These are phyloP conservation scores for Hypoxylon lienhwacheense DNA, from an alignment of 495 filamentous ascomycete genomes.

Conservation along the genomic window DNA sequence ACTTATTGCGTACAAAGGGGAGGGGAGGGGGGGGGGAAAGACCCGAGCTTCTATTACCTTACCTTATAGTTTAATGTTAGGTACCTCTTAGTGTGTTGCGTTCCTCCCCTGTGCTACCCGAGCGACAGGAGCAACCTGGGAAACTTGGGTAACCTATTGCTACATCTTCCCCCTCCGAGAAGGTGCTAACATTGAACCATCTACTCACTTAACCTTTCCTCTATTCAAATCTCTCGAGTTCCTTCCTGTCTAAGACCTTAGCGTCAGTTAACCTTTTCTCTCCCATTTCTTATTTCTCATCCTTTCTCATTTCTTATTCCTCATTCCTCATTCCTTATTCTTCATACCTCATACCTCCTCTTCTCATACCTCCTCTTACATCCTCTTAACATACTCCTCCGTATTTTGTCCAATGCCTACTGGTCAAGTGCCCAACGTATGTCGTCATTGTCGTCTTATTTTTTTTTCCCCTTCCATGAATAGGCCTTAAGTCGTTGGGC, in stretches of 20 bases:
- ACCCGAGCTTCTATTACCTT: too few relatives aligned
- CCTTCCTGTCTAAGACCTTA: neutral
- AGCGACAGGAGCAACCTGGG: neutral
- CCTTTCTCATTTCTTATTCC: neutral
- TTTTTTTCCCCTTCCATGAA: neutral
- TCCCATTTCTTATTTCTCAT: neutral
- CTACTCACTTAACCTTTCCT: neutral
- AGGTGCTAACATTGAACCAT: too few relatives aligned
- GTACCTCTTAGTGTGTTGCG: neutral
- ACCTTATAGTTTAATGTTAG: neutral
- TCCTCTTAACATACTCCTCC: neutral
- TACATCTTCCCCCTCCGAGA: neutral
- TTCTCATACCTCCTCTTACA: neutral
- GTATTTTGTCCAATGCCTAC: slow-evolving; percentile 1
- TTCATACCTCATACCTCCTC: neutral
- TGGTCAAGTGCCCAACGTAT: slow-evolving; percentile 19
- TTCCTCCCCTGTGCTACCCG: neutral
- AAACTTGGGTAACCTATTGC: slow-evolving; percentile 2
- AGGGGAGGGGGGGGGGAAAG: too few relatives aligned
- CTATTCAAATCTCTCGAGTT: neutral
- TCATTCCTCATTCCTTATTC: too few relatives aligned
- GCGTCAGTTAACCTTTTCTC: neutral
- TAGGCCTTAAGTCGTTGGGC: slow-evolving; percentile 20
- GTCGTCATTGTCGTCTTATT: slow-evolving; percentile 8
- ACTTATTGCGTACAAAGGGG: slow-evolving; percentile 5